Conservation (phyloP, 768 basidiomycete genomes). For the Hemileccinum impolitum region DNA sequence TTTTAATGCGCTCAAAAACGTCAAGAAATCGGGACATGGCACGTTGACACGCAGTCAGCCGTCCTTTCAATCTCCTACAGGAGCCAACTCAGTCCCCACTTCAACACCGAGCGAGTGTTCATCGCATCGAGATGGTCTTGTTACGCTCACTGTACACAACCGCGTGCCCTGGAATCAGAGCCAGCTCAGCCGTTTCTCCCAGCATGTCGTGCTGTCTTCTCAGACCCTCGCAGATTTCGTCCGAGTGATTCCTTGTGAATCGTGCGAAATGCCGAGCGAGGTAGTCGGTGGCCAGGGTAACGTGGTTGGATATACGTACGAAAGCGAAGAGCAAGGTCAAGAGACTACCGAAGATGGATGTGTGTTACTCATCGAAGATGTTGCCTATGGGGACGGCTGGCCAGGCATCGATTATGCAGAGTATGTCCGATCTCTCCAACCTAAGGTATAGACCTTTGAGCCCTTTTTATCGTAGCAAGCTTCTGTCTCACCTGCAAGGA, state of each 20-base stretch:
- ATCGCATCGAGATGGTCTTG: conserved; percentile 39
- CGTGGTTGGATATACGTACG: conserved; percentile 32
- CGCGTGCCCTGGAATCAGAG: conserved; percentile 60
- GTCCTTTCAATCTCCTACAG: not conserved
- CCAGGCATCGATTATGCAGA: conserved; percentile 53
- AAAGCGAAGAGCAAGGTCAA: conserved; percentile 6
- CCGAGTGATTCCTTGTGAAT: conserved; percentile 57
- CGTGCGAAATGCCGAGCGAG: conserved; percentile 51
- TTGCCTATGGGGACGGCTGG: conserved; percentile 54
- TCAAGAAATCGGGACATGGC: conserved; percentile 33
- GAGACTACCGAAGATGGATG: conserved; percentile 32
- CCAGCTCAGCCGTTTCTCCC: conserved; percentile 58
- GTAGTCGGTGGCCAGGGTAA: conserved; percentile 30
- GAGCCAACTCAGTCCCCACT: not conserved
- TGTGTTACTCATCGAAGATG: conserved; percentile 60
- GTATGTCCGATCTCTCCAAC: conserved; percentile 31
- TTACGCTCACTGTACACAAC: conserved; percentile 60
- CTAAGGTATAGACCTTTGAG: not conserved
- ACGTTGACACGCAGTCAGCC: conserved; percentile 14
- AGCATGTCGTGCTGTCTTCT: conserved; percentile 66
- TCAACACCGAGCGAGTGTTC: not conserved
- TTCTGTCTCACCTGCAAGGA: conserved; percentile 39
- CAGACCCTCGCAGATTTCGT: conserved; percentile 68
- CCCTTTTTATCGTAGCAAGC: conserved; percentile 38
- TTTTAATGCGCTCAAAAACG: conserved; percentile 48